Evolutionary conservation across 2,329 filamentous ascomycete species (phyloP).

Genomic region (Diplodia sapinea): DNA sequence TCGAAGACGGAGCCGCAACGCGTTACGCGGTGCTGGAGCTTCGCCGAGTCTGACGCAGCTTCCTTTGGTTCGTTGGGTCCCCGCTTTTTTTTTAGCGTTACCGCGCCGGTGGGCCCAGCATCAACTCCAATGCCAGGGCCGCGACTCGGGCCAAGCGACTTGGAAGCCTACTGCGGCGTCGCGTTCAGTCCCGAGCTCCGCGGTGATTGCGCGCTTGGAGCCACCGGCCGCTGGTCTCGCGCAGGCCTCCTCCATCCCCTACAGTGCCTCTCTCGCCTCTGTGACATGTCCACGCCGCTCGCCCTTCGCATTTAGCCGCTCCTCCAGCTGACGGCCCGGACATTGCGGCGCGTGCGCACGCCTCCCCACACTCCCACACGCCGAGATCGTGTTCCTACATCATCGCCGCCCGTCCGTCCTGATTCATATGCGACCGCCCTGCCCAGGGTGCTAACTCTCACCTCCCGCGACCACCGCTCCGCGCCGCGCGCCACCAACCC

Average conservation of each 20-base stretch:
- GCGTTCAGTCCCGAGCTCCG: constrained; percentile 25
- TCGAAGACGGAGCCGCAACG: constrained; percentile 2
- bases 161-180: not conserved
- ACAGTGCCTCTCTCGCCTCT: not conserved
- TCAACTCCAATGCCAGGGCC: constrained; percentile 28
- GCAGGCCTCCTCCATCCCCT: not conserved
- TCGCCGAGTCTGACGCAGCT: constrained; percentile 9
- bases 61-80: not conserved
- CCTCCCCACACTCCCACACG: constrained; percentile 26
- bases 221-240: constrained; percentile 3
- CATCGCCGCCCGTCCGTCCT: constrained; percentile 28
- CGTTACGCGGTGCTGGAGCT: constrained; percentile 17
- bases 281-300: constrained; percentile 19
- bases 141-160: constrained; percentile 25
- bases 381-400: constrained; percentile 30
- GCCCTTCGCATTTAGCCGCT: constrained; percentile 30
- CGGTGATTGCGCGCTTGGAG: constrained; percentile 7
- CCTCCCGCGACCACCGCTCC: constrained; percentile 15
- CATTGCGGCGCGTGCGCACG: constrained; percentile 30
- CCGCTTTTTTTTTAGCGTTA: constrained; percentile 13
- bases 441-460: constrained; percentile 15
- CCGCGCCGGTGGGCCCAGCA: constrained; percentile 6
- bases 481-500: constrained; percentile 13
- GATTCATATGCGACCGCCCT: constrained; percentile 7
- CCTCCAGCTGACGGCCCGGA: constrained; percentile 21